These are phyloP conservation scores for Nigrograna mackinnonii DNA, from an alignment of 2,329 filamentous ascomycete species.

Conservation along the genomic window DNA sequence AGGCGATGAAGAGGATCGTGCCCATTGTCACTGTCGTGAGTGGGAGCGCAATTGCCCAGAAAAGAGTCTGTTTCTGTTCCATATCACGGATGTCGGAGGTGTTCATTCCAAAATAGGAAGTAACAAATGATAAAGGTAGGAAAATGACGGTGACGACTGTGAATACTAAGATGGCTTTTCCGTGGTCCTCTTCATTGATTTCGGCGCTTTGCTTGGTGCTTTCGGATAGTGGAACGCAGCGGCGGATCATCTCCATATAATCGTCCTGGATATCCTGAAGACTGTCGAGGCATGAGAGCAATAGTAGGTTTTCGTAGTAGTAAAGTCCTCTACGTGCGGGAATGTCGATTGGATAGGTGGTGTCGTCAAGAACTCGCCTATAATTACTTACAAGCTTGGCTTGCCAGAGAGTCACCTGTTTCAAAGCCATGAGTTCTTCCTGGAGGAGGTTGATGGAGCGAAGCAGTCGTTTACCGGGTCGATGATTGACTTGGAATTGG, in stretches of 20 bases:
- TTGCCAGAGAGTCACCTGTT: conserved; percentile 29
- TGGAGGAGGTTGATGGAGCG: conserved; percentile 36
- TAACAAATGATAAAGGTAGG: conserved; percentile 49
- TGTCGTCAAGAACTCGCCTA: conserved; percentile 24
- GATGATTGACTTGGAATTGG: conserved; percentile 39
- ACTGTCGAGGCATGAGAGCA: conserved; percentile 23
- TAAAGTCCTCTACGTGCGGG: conserved; percentile 23
- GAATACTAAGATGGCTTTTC: conserved; percentile 49
- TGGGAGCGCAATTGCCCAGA: conserved; percentile 41
- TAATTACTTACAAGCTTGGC: conserved; percentile 28
- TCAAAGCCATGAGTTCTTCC: conserved; percentile 30
- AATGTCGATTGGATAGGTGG: conserved; percentile 21
- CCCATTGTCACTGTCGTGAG: conserved; percentile 29
- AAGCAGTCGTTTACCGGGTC: conserved; percentile 33
- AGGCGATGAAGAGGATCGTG: conserved; percentile 27
- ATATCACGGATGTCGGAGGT: conserved; percentile 46
- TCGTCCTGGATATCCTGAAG: conserved; percentile 24
- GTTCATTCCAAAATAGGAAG: conserved; percentile 48
- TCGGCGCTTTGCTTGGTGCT: conserved; percentile 37
- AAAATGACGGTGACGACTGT: conserved; percentile 50
- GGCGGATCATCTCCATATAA: conserved; percentile 23
- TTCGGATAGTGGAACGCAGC: conserved; percentile 32
- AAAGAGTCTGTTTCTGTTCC: conserved; percentile 40
- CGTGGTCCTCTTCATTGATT: conserved; percentile 42
- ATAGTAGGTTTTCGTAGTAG: conserved; percentile 23